These are phyloP conservation scores for Colletotrichum horii DNA, from an alignment of 2,329 filamentous ascomycete genomes.

Conservation along the genomic window DNA sequence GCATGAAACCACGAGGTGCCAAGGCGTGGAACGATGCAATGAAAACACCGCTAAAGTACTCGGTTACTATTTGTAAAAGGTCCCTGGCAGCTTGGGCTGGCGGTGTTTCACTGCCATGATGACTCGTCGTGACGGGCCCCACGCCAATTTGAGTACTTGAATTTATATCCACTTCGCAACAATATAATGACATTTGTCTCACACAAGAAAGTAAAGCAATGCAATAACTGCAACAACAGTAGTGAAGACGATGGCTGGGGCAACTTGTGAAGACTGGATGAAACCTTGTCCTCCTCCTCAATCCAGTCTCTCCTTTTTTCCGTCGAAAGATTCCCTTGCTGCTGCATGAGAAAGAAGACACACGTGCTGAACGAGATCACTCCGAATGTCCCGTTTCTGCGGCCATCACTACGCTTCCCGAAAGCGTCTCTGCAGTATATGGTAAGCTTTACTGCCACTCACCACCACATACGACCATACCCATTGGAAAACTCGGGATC, in stretches of 20 bases:
- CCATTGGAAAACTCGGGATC: neutral
- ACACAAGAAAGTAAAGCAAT: neutral
- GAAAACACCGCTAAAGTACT: neutral
- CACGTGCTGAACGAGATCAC: too few relatives aligned
- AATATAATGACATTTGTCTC: neutral
- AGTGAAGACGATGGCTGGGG: neutral
- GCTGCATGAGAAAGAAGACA: too few relatives aligned
- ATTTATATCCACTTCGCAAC: neutral
- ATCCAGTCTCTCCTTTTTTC: too few relatives aligned
- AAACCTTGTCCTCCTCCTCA: too few relatives aligned
- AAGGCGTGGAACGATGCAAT: neutral
- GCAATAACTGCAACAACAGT: neutral
- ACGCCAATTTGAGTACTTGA: neutral
- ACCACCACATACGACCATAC: neutral
- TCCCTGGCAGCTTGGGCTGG: neutral
- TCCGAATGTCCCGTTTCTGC: neutral
- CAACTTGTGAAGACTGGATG: neutral
- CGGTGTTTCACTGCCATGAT: neutral
- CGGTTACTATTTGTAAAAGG: neutral
- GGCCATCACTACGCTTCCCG: neutral
- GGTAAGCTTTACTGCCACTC: accelerated
- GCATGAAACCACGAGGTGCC: neutral
- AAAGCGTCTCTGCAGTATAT: neutral
- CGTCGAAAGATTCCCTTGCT: too few relatives aligned
- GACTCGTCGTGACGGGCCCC: neutral